A percentile compares a stretch with the other conserved stretches of the same genome.
Evolutionary conservation across 345 rosid genomes (phyloP).

Genomic region (Dovyalis caffra): DNA sequence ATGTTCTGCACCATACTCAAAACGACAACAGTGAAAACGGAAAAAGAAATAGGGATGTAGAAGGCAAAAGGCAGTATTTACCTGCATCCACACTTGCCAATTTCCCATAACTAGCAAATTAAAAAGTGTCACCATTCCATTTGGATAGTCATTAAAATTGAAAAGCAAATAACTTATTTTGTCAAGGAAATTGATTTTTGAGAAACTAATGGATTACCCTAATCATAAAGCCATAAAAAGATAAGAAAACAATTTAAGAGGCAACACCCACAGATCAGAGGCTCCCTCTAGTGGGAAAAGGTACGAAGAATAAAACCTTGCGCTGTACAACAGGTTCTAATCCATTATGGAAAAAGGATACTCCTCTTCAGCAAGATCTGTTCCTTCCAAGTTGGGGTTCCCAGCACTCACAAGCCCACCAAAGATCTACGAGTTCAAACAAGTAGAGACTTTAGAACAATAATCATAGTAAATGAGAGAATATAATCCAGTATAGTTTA

Average conservation of each 20-base stretch:
- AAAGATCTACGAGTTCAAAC: conserved; percentile 50
- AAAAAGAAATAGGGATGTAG: not conserved
- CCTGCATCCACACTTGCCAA: conserved; percentile 99
- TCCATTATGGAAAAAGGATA: conserved; percentile 54
- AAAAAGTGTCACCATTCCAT: conserved; percentile 97
- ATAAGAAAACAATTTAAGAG: not conserved
- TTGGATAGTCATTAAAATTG: conserved; percentile 96
- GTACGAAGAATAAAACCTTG: too few species aligned
- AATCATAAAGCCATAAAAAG: not conserved
- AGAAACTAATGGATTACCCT: not conserved
- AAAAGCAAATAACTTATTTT: conserved; percentile 65
- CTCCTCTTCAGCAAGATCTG: conserved; percentile 70
- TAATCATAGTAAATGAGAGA: not conserved
- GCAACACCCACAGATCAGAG: not conserved
- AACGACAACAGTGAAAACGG: not conserved
- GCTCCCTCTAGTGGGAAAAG: not conserved
- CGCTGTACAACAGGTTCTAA: not conserved
- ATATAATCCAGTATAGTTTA: not conserved
- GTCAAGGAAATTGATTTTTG: conserved; percentile 43
- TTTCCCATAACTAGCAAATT: conserved; percentile 85
- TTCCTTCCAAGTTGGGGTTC: conserved; percentile 53
- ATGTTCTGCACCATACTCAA: not conserved
- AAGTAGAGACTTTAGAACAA: not conserved
- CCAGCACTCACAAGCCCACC: conserved; percentile 96
- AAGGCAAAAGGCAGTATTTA: conserved; percentile 20